phyloP scores from a whole-genome alignment of 257 asterid species.

The Ballota nigra region DNA sequence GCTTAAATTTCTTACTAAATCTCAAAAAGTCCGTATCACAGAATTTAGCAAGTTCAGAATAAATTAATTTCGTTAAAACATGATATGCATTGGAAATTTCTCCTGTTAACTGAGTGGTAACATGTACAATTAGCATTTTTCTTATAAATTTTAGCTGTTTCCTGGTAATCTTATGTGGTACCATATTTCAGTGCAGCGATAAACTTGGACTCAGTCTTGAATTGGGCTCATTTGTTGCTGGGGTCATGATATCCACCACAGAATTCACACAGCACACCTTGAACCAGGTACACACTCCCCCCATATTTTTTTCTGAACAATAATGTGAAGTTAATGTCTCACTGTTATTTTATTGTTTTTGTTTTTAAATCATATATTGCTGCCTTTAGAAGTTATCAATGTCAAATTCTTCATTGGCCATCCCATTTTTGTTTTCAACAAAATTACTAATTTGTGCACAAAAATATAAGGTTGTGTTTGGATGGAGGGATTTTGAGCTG shows the following conservation, averaged over 20 bases:
- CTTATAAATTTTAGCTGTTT: background rate
- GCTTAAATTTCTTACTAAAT: background rate
- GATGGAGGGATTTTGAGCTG: too few species aligned
- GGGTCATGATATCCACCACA: slow-evolving; percentile 91
- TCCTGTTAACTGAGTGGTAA: background rate
- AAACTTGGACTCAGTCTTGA: slow-evolving; percentile 96
- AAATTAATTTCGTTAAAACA: background rate
- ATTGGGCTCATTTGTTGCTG: slow-evolving; percentile 91
- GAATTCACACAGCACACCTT: slow-evolving; percentile 83
- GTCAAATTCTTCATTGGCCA: background rate
- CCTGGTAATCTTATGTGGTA: slow-evolving; percentile 16
- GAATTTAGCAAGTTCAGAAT: background rate
- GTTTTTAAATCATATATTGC: background rate
- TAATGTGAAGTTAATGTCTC: background rate
- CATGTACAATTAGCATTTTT: background rate
- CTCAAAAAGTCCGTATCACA: background rate
- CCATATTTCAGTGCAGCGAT: slow-evolving; percentile 87
- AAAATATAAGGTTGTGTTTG: too few species aligned
- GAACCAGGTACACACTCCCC: slow-evolving; percentile 53
- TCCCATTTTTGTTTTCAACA: slow-evolving; percentile 7
- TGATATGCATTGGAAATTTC: background rate
- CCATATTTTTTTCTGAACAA: background rate
- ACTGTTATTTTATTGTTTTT: background rate
- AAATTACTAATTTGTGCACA: background rate
- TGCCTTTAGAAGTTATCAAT: slow-evolving; percentile 1